Evolutionary conservation across 2,329 filamentous ascomycete genomes (phyloP).

Genomic region (Clarireedia sp.): DNA sequence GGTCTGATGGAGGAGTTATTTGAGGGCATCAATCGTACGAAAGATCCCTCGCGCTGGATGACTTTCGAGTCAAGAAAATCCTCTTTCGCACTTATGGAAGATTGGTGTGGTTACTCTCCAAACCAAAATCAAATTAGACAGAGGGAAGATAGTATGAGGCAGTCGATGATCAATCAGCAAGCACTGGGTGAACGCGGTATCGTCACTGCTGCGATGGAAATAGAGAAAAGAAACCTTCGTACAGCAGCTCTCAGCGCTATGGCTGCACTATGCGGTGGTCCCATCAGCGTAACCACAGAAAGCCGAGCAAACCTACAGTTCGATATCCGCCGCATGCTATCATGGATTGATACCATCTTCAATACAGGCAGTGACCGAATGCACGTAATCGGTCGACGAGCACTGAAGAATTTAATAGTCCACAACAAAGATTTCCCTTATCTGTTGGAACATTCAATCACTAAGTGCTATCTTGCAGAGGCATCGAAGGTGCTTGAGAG

Average conservation of each 20-base stretch:
- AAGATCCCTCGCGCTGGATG: conserved; percentile 87
- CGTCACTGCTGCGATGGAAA: conserved; percentile 85
- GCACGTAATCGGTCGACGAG: conserved; percentile 80
- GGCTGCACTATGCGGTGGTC: conserved; percentile 82
- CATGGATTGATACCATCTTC: conserved; percentile 95
- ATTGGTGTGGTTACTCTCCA: conserved; percentile 96
- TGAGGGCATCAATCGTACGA: conserved; percentile 78
- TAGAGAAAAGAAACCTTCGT: conserved; percentile 87
- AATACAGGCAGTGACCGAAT: conserved; percentile 84
- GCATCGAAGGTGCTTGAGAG: conserved; percentile 79
- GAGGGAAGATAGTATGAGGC: conserved; percentile 79
- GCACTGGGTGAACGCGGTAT: conserved; percentile 64
- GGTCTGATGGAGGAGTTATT: conserved; percentile 89
- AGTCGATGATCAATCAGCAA: conserved; percentile 75
- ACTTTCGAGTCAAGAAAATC: conserved; percentile 95
- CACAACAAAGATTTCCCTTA: conserved; percentile 85
- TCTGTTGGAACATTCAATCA: conserved; percentile 81
- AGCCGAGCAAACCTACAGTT: conserved; percentile 84
- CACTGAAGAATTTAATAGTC: conserved; percentile 79
- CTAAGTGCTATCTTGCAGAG: conserved; percentile 80
- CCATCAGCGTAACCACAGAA: conserved; percentile 81
- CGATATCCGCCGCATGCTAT: conserved; percentile 83
- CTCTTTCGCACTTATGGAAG: conserved; percentile 93
- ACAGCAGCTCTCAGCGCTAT: conserved; percentile 90
- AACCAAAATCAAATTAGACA: conserved; percentile 77